phyloP scores from a whole-genome alignment of 2,329 filamentous ascomycete species.

The Xylariaceae sp. region DNA sequence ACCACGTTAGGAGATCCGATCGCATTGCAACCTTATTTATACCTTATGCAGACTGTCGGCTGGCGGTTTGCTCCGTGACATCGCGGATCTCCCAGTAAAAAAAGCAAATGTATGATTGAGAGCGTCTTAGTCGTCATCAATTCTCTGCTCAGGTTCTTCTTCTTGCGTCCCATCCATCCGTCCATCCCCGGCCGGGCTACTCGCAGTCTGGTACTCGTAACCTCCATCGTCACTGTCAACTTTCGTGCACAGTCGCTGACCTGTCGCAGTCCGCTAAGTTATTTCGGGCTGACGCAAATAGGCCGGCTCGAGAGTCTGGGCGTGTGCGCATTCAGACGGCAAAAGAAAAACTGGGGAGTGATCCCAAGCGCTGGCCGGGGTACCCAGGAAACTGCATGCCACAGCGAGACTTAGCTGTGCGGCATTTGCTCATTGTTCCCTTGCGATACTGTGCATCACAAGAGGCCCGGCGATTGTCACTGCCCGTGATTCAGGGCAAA shows the following conservation, averaged over 20 bases:
- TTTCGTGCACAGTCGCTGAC: background rate
- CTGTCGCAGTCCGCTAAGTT: constrained; percentile 1
- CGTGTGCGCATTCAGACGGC: background rate
- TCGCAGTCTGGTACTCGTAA: background rate
- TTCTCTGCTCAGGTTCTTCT: too few relatives aligned
- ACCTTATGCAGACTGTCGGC: constrained; percentile 5
- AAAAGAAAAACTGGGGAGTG: constrained; percentile 2
- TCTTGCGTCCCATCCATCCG: background rate
- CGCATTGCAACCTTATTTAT: constrained; percentile 6
- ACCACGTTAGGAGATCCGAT: background rate
- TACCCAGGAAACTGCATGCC: background rate
- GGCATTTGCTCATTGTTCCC: background rate
- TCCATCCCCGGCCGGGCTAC: background rate
- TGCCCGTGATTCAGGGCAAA: too few relatives aligned
- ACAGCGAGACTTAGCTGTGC: background rate
- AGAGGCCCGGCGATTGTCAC: background rate
- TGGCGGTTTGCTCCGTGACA: constrained; percentile 4
- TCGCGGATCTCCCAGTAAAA: constrained; percentile 3
- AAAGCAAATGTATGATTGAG: constrained; percentile 10
- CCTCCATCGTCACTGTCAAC: background rate
- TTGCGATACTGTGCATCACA: background rate
- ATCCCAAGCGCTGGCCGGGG: background rate
- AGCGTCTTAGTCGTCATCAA: background rate
- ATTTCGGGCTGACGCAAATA: background rate
- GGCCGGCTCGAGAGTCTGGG: background rate